Conservation (phyloP, 176 grass and related monocot genomes). For the Poa pratensis region DNA sequence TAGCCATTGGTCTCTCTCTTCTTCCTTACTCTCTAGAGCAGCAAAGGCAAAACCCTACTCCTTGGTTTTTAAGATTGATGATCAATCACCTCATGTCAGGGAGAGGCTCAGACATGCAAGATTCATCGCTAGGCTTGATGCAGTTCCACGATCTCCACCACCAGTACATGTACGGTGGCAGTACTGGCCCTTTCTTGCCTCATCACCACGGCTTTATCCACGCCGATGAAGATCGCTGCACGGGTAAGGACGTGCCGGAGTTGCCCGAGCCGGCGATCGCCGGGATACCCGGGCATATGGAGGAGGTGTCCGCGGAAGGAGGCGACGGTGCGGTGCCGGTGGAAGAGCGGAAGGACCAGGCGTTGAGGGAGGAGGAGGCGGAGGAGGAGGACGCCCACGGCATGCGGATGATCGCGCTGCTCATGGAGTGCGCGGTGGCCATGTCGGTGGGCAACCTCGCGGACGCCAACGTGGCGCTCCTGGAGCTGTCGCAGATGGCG, state of each 20-base stretch:
- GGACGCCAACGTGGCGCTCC: conserved; percentile 52
- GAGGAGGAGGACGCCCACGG: conserved; percentile 43
- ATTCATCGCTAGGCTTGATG: conserved; percentile 52
- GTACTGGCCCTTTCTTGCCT: conserved; percentile 27
- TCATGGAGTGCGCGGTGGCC: conserved; percentile 62
- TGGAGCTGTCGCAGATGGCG: conserved; percentile 58
- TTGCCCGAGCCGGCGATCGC: conserved; percentile 18
- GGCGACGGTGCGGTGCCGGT: background rate
- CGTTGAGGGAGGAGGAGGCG: conserved; percentile 22
- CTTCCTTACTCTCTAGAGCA: background rate
- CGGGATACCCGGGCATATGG: conserved; percentile 10
- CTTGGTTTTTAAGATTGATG: background rate
- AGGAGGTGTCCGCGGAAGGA: background rate
- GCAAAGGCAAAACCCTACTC: conserved; percentile 25
- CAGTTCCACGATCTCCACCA: conserved; percentile 52
- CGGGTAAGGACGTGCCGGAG: conserved; percentile 20
- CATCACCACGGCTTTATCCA: conserved; percentile 15
- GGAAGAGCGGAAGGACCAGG: conserved; percentile 15
- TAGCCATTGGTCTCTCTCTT: background rate
- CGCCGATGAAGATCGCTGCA: background rate
- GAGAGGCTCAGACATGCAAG: conserved; percentile 48
- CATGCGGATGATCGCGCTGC: conserved; percentile 56
- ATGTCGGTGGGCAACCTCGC: conserved; percentile 60
- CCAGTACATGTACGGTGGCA: conserved; percentile 38
- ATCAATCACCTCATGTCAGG: conserved; percentile 41